These are phyloP conservation scores for Yamadazyma atlantica DNA, from an alignment of 1,139 yeast genomes.

Conservation along the genomic window DNA sequence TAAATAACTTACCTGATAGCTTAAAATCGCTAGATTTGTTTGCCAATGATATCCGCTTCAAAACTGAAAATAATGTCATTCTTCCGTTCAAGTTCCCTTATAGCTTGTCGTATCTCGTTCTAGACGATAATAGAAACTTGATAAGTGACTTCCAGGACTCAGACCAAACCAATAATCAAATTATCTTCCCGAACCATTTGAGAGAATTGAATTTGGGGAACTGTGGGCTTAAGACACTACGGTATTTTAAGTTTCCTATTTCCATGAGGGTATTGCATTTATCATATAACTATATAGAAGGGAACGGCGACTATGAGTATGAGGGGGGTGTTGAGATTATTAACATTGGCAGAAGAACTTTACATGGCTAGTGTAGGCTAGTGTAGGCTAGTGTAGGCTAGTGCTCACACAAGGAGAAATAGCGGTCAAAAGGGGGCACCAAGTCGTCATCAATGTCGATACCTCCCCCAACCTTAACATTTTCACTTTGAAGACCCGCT, in stretches of 20 bases:
- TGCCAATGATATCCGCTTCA: not conserved
- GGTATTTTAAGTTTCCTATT: not conserved
- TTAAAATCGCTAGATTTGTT: not conserved
- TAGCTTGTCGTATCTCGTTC: not conserved
- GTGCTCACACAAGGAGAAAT: slow-evolving; percentile 9
- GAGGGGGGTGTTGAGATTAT: too few relatives aligned
- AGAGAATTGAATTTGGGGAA: not conserved
- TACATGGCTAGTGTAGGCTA: too few relatives aligned
- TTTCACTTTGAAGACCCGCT: not conserved
- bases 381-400: too few relatives aligned
- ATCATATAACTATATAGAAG: not conserved
- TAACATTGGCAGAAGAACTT: too few relatives aligned
- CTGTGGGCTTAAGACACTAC: not conserved
- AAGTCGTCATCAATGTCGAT: slow-evolving; percentile 7
- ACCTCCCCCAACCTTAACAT: slow-evolving; percentile 2
- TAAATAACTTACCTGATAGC: slow-evolving; percentile 1
- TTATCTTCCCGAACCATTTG: not conserved
- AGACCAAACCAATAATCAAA: not conserved
- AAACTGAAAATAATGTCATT: not conserved
- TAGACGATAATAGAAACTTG: not conserved
- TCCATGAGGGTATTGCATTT: not conserved
- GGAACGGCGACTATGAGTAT: not conserved
- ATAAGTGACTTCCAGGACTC: not conserved
- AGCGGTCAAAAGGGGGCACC: slow-evolving; percentile 9
- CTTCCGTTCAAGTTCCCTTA: not conserved